Percentiles rank a stretch among this genome's conserved stretches.
Evolutionary conservation across 768 basidiomycete genomes (phyloP).

Genomic region (Tricholoma bakamatsutake): DNA sequence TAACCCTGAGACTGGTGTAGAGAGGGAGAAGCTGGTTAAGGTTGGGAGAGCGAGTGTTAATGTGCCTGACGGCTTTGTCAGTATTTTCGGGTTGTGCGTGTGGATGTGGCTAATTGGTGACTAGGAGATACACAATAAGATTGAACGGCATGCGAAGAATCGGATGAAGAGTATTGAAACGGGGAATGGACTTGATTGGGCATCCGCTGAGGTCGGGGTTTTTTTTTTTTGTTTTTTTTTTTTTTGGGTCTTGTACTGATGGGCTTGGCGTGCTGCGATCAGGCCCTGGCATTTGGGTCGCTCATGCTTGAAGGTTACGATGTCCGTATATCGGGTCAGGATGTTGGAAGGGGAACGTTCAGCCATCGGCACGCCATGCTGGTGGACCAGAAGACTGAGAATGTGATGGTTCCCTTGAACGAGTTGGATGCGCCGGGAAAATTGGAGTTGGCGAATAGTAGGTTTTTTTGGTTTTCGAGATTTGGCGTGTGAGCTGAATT

Average conservation of each 20-base stretch:
- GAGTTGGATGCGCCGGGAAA: constrained; percentile 55
- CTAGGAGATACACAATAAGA: constrained; percentile 74
- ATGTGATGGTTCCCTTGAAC: constrained; percentile 78
- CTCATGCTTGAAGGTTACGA: constrained; percentile 79
- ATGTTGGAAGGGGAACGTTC: constrained; percentile 88
- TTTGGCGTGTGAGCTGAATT: background rate
- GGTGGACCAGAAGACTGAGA: constrained; percentile 81
- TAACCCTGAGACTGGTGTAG: constrained; percentile 66
- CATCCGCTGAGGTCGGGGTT: constrained; percentile 79
- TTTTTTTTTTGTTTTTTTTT: background rate
- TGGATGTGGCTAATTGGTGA: constrained; percentile 24
- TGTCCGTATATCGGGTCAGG: constrained; percentile 88
- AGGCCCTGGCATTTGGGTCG: constrained; percentile 87
- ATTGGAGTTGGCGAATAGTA: constrained; percentile 86
- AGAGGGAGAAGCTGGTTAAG: constrained; percentile 39
- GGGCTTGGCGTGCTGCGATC: background rate
- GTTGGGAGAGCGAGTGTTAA: constrained; percentile 68
- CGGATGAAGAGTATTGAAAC: constrained; percentile 63
- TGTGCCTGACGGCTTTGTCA: constrained; percentile 56
- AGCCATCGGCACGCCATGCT: constrained; percentile 90
- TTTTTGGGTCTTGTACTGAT: background rate
- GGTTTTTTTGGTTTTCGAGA: constrained; percentile 14
- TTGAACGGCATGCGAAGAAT: constrained; percentile 75
- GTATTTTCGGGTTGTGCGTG: constrained; percentile 20
- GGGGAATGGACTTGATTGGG: constrained; percentile 79